Percentiles rank a stretch among this genome's conserved stretches.
Conservation (phyloP, 2,329 filamentous ascomycete species). For the Fusarium sp. region DNA sequence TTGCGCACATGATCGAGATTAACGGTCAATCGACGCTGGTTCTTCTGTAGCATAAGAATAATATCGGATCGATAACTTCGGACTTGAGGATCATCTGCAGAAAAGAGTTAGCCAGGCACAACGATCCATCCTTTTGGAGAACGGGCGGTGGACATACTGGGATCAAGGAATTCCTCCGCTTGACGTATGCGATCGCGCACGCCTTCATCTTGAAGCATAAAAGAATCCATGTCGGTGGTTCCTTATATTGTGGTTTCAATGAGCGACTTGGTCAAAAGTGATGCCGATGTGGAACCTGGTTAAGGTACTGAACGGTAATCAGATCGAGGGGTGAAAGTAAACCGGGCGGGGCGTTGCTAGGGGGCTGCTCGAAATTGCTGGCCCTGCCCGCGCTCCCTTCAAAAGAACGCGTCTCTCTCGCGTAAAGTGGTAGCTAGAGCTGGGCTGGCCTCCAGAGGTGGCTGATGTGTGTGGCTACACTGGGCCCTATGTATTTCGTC, state of each 20-base stretch:
- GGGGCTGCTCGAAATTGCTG: conserved; percentile 25
- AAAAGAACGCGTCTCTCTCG: conserved; percentile 35
- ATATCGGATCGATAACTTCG: conserved; percentile 90
- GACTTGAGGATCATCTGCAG: conserved; percentile 59
- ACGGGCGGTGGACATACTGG: conserved; percentile 65
- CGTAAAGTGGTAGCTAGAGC: conserved; percentile 38
- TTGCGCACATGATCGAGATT: conserved; percentile 91
- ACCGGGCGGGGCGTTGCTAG: conserved; percentile 28
- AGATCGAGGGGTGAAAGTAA: conserved; percentile 30
- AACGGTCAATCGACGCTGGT: conserved; percentile 70
- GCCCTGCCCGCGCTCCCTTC: conserved; percentile 8
- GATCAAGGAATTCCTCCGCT: conserved; percentile 93
- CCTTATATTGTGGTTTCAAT: conserved; percentile 10
- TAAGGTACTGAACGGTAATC: not conserved
- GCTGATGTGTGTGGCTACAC: conserved; percentile 4
- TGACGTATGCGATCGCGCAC: conserved; percentile 83
- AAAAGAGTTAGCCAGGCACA: conserved; percentile 12
- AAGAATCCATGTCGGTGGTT: conserved; percentile 68
- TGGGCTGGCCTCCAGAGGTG: not conserved
- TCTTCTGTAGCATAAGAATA: conserved; percentile 76
- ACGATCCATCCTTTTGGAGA: not conserved
- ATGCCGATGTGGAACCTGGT: conserved; percentile 3
- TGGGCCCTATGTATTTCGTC: not conserved
- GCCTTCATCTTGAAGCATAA: conserved; percentile 84
- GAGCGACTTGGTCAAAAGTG: conserved; percentile 5